These are phyloP conservation scores for Penicillium malachiteum DNA, from an alignment of 495 filamentous ascomycete genomes.

Conservation along the genomic window DNA sequence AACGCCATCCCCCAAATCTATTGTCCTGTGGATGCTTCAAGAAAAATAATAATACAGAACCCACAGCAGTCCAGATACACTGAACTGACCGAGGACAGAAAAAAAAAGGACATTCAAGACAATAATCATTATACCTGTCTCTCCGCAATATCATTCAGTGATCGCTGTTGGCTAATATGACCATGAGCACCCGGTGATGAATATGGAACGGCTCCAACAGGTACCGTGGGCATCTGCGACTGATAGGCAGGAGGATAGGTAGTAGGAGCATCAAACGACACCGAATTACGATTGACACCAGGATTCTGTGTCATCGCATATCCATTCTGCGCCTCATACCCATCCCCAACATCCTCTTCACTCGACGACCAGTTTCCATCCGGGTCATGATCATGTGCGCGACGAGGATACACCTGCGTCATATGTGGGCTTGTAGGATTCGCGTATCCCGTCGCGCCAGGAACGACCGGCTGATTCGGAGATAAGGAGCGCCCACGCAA, in stretches of 20 bases:
- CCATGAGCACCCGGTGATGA: conserved; percentile 11
- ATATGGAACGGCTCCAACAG: conserved; percentile 1
- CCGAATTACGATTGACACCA: conserved; percentile 15
- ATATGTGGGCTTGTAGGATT: conserved; percentile 22
- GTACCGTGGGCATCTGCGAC: conserved; percentile 21
- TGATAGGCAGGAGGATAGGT: conserved; percentile 25
- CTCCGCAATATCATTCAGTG: conserved; percentile 22
- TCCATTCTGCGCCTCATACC: conserved; percentile 45
- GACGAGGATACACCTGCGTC: conserved; percentile 29
- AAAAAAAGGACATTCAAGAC: background rate
- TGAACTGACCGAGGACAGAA: background rate
- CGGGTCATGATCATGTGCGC: conserved; percentile 28
- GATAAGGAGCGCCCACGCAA: conserved; percentile 5
- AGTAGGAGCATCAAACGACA: conserved; percentile 31
- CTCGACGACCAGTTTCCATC: conserved; percentile 45
- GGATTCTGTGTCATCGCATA: conserved; percentile 31
- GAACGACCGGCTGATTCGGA: conserved; percentile 4
- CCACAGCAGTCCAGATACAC: too few species aligned
- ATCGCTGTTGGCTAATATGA: conserved; percentile 18
- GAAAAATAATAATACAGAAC: too few species aligned
- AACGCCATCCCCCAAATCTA: too few species aligned
- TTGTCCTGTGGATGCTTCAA: too few species aligned
- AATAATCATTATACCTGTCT: conserved; percentile 14
- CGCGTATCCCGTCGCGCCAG: conserved; percentile 7
- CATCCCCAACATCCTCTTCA: conserved; percentile 39